A percentile compares a stretch with the other conserved stretches of the same genome.
Conservation (phyloP, 2,329 filamentous ascomycete genomes). For the Stagonosporopsis rhizophila region DNA sequence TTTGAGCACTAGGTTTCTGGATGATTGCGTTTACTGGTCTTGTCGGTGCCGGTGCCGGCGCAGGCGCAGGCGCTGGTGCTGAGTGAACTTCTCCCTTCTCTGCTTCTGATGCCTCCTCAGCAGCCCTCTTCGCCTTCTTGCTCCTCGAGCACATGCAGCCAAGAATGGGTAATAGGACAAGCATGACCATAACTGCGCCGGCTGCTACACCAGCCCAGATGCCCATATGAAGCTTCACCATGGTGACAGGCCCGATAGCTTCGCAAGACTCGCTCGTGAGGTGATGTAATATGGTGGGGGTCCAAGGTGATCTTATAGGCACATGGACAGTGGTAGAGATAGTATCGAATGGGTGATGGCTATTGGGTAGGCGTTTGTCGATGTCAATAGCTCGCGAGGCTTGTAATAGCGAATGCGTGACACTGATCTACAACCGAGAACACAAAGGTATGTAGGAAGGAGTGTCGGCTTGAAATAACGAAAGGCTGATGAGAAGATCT, state of each 20-base stretch:
- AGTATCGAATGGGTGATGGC: neutral
- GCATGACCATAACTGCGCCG: conserved; percentile 13
- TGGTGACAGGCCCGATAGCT: neutral
- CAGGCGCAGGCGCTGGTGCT: conserved; percentile 3
- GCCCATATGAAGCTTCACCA: conserved; percentile 14
- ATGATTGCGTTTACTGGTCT: conserved; percentile 10
- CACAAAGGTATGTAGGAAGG: neutral
- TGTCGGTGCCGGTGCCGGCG: conserved; percentile 2
- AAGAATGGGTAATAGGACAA: conserved; percentile 8
- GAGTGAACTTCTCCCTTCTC: conserved; percentile 14
- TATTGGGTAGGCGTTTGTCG: neutral
- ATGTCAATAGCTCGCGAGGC: neutral
- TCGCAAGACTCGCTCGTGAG: neutral
- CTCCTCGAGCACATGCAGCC: conserved; percentile 12
- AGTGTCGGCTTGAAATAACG: neutral
- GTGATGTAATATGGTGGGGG: neutral
- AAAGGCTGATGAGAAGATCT: neutral
- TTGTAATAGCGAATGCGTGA: neutral
- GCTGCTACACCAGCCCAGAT: conserved; percentile 17
- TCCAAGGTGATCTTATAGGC: neutral
- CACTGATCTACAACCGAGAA: neutral
- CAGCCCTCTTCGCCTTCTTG: conserved; percentile 11
- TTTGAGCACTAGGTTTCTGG: conserved; percentile 4
- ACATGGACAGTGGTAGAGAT: neutral
- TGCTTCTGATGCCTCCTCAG: conserved; percentile 2